Percentiles rank a stretch among this genome's conserved stretches.
phyloP scores from a whole-genome alignment of 495 filamentous ascomycete species.

The Aspergillus biplanus region DNA sequence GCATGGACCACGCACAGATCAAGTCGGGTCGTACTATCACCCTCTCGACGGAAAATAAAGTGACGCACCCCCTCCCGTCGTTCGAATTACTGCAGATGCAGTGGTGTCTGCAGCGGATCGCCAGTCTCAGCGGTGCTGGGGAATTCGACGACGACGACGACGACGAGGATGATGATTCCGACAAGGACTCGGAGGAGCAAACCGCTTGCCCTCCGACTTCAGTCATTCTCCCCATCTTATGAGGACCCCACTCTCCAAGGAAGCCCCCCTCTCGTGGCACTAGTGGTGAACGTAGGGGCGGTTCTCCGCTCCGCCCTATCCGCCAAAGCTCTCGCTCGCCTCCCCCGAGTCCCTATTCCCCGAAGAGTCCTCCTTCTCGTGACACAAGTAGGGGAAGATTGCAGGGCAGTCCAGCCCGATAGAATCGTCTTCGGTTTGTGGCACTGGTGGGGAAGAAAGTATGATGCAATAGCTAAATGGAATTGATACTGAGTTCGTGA shows the following conservation, averaged over 20 bases:
- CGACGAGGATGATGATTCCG: background rate
- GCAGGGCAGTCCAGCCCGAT: background rate
- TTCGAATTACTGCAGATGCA: constrained; percentile 12
- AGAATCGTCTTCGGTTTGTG: too few relatives aligned
- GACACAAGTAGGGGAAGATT: background rate
- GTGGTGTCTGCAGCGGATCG: constrained; percentile 5
- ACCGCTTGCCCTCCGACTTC: too few relatives aligned
- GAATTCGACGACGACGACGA: background rate
- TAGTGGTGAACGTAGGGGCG: background rate
- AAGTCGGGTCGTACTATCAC: background rate
- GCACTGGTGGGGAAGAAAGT: too few relatives aligned
- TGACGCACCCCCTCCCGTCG: constrained; percentile 5
- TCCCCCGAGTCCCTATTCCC: background rate
- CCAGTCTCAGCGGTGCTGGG: background rate
- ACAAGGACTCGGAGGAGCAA: too few relatives aligned
- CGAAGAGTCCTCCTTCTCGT: background rate
- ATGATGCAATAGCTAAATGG: too few relatives aligned
- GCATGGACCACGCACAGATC: background rate
- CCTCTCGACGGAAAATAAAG: background rate
- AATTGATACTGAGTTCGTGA: too few relatives aligned
- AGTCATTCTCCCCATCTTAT: background rate
- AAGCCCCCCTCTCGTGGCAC: background rate
- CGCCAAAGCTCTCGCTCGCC: background rate
- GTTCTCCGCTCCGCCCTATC: constrained; percentile 1
- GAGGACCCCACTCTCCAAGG: background rate